A percentile compares a stretch with the other conserved stretches of the same genome.
phyloP scores from a whole-genome alignment of 2,329 filamentous ascomycete species.

The Rhynchosporium secalis region DNA sequence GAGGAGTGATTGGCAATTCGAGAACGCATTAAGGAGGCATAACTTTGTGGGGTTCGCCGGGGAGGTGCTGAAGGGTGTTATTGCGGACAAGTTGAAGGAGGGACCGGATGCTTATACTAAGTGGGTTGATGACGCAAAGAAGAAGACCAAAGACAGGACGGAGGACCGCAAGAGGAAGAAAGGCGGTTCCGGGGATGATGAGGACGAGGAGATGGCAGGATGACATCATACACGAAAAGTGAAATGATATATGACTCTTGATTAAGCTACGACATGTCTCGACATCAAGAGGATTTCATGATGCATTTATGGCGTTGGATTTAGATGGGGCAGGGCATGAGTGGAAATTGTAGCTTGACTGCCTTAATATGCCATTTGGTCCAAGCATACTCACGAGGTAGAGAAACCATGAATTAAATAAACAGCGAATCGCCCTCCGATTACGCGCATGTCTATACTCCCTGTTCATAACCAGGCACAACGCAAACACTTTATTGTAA shows the following conservation, averaged over 20 bases:
- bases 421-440: neutral
- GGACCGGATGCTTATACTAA: conserved; percentile 65
- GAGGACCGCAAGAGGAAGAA: conserved; percentile 37
- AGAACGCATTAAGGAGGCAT: conserved; percentile 87
- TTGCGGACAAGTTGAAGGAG: conserved; percentile 68
- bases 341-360: neutral
- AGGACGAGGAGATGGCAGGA: conserved; percentile 39
- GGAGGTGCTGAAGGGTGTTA: conserved; percentile 84
- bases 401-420: neutral
- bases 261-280: conserved; percentile 19
- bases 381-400: neutral
- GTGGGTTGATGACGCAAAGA: conserved; percentile 71
- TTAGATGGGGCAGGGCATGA: neutral
- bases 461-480: neutral
- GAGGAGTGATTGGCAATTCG: conserved; percentile 85
- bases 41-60: conserved; percentile 97
- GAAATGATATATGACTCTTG: neutral
- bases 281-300: conserved; percentile 18
- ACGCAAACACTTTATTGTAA: neutral
- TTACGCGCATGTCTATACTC: neutral
- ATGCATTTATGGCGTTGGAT: conserved; percentile 20
- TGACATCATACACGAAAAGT: conserved; percentile 21
- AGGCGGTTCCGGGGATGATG: conserved; percentile 25
- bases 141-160: conserved; percentile 49
- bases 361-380: conserved; percentile 1